Percentiles rank a stretch among this genome's conserved stretches.
phyloP scores from a whole-genome alignment of 208 protist genomes.

The Kentomonas sorsogonicus region DNA sequence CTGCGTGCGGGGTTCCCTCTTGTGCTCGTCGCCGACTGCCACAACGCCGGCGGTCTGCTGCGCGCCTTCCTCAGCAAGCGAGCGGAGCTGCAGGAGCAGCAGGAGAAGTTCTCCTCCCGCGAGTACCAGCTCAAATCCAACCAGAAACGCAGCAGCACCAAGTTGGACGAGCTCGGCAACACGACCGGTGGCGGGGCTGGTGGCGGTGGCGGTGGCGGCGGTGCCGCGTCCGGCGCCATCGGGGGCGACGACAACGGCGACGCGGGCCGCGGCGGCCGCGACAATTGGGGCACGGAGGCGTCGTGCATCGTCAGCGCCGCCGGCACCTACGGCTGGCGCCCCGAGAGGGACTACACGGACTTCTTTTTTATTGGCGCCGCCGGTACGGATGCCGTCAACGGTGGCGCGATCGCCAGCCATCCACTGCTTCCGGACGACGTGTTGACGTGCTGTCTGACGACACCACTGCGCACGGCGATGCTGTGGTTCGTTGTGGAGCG shows the following conservation, averaged over 20 bases:
- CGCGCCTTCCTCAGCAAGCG: constrained; percentile 50
- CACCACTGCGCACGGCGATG: constrained; percentile 95
- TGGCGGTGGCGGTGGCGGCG: constrained; percentile 17
- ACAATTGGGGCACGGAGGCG: constrained; percentile 1
- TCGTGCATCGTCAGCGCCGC: too few relatives aligned
- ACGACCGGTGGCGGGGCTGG: not conserved
- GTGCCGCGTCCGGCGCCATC: constrained; percentile 8
- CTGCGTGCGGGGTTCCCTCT: constrained; percentile 64
- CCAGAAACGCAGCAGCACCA: constrained; percentile 25
- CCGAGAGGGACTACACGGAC: constrained; percentile 33
- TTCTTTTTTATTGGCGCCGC: constrained; percentile 86
- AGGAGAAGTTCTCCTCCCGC: constrained; percentile 41
- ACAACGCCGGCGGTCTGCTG: constrained; percentile 60
- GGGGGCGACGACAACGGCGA: constrained; percentile 6
- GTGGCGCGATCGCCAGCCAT: constrained; percentile 26
- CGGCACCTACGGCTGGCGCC: not conserved
- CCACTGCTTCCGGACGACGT: constrained; percentile 90
- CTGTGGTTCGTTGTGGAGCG: constrained; percentile 88
- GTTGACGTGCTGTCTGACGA: constrained; percentile 98
- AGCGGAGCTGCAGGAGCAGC: constrained; percentile 47
- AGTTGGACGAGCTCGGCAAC: constrained; percentile 23
- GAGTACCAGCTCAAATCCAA: constrained; percentile 39
- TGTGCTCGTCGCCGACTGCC: constrained; percentile 81
- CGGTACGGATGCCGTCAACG: constrained; percentile 19
- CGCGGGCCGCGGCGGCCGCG: not conserved